A percentile compares a stretch with the other conserved stretches of the same genome.
Evolutionary conservation across 257 asterid genomes (phyloP).

Genomic region (Osmanthus fragrans): DNA sequence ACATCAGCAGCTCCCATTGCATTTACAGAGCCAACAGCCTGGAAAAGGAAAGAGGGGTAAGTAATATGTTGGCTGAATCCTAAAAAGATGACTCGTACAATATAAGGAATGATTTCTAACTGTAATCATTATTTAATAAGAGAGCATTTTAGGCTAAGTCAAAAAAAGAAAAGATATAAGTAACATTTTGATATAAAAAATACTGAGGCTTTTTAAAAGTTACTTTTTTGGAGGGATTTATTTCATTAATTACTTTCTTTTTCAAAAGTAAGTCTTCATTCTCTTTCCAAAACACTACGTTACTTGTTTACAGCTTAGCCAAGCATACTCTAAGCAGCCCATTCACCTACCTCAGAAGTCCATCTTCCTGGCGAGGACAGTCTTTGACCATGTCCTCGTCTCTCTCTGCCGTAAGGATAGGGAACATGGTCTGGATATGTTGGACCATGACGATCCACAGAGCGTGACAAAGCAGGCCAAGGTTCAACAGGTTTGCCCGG

Average conservation of each 20-base stretch:
- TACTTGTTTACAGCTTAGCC: not conserved
- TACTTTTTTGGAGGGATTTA: not conserved
- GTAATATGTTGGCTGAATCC: not conserved
- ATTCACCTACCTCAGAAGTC: conserved; percentile 21
- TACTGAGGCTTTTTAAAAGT: not conserved
- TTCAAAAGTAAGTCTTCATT: not conserved
- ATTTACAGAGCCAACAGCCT: conserved; percentile 18
- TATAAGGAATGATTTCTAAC: not conserved
- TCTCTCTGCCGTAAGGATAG: conserved; percentile 16
- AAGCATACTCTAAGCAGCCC: not conserved
- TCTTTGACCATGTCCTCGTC: conserved; percentile 24
- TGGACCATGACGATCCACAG: conserved; percentile 4
- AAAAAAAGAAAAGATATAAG: not conserved
- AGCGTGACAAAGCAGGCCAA: conserved; percentile 7
- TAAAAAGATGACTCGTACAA: not conserved
- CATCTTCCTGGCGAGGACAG: conserved; percentile 27
- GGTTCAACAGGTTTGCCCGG: conserved; percentile 15
- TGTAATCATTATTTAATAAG: not conserved
- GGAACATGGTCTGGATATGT: conserved; percentile 19
- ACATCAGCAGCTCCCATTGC: conserved; percentile 21
- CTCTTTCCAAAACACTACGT: not conserved
- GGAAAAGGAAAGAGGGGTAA: not conserved
- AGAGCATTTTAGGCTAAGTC: not conserved
- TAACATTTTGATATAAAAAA: not conserved
- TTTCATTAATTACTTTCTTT: not conserved